A percentile compares a stretch with the other conserved stretches of the same genome.
Evolutionary conservation across 2,329 filamentous ascomycete genomes (phyloP).

Genomic region (Colletotrichum karsti): DNA sequence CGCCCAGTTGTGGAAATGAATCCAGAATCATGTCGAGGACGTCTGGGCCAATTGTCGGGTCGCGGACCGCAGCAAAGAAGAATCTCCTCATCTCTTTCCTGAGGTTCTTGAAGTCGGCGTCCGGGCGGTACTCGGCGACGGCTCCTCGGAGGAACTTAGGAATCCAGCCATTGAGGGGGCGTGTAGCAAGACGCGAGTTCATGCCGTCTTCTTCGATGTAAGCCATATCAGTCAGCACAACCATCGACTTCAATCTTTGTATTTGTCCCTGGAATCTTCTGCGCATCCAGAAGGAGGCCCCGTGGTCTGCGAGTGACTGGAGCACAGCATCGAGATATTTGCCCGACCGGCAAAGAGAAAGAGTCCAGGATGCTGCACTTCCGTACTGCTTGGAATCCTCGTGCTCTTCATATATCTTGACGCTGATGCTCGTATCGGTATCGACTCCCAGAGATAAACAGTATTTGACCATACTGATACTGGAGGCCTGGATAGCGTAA

Average conservation of each 20-base stretch:
- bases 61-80: background rate
- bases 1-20: too few species aligned
- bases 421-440: too few species aligned
- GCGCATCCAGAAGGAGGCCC: background rate
- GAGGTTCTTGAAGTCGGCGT: background rate
- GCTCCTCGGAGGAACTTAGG: background rate
- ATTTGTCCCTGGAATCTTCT: too few species aligned
- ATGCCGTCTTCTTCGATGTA: background rate
- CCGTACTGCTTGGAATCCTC: background rate
- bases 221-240: rapidly evolving
- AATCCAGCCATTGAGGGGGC: background rate
- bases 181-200: too few species aligned
- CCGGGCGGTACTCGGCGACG: background rate
- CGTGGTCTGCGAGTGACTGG: background rate
- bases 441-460: background rate
- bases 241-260: background rate
- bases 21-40: background rate
- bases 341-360: background rate
- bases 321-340: background rate
- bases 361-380: too few species aligned
- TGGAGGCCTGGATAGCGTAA: background rate
- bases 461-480: background rate
- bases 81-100: background rate
- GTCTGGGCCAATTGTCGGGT: background rate
- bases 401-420: background rate